Base-by-base conservation (phyloP, 164 flowering plant genomes). In the Taxillus chinensis region DNA sequence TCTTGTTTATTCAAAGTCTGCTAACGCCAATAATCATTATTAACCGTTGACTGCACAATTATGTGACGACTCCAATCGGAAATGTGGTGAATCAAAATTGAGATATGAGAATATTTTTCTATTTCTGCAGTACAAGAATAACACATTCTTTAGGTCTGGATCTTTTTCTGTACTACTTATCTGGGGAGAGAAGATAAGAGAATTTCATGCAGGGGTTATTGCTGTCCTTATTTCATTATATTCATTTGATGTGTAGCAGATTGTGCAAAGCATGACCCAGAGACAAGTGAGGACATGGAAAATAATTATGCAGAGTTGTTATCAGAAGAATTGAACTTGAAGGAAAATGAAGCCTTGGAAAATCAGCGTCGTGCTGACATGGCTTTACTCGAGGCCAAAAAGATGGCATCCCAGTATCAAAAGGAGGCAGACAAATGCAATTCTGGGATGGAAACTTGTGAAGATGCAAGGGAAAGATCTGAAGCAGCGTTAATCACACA, bases 371-470 rank as follows among this genome's bases (percentile, higher is more conserved):
- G 68, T 55, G 80, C 83, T 40, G 82, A 81, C 41, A 72, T 78
- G 77, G 77, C 80, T 11, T 64, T 83, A 49, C 78, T 81, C 7
- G 85, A 89, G 76, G 95, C 95, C 10, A 92, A 90, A 78, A 93
- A 90, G 71, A 60, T 83, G 69, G 81, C 96, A 55, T 93, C 98
- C 48, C 89, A 83, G 49, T 93, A 88, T 69, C 96, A 85, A 71
- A 93, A 93, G 73, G 98, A 93, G 65, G 98, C 97, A 16, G 96
- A 93, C 77, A 93, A 93, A 66, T 93, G 98, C 78, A 93, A 83
- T 62, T 93, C 97, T 38, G 97, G 98, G 40, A 93, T 93, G 97
- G 98, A 86, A 69, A 90, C 97, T 13, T 93, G 97, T 62, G 98
- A 90, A 68, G 97, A 83, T 68, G 97, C 98, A 41, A 82, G 96